phyloP scores from a whole-genome alignment of 1,284 basidiomycete species.

The Ustanciosporium gigantosporum region DNA sequence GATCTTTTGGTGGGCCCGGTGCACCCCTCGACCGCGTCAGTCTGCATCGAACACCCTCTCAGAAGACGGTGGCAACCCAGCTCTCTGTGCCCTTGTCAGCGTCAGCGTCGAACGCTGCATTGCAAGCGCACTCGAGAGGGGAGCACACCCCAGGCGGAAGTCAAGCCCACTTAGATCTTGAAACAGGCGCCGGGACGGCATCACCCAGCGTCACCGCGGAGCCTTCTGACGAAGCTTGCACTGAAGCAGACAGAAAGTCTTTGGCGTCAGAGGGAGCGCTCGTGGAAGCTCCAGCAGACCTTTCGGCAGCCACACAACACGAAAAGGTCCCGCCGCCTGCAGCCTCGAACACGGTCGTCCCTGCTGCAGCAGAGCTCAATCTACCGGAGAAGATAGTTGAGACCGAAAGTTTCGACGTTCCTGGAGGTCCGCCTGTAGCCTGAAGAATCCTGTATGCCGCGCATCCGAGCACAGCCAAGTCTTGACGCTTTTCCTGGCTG shows the following conservation, averaged over 20 bases:
- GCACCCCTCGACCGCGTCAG: constrained; percentile 29
- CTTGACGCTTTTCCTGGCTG: too few species aligned
- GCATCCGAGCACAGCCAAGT: too few species aligned
- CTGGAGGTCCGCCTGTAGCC: constrained; percentile 20
- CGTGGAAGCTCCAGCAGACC: constrained; percentile 17
- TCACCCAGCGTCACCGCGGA: constrained; percentile 4
- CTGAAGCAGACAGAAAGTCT: neutral
- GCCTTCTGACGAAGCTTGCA: neutral
- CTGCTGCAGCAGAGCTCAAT: neutral
- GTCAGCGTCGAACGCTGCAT: constrained; percentile 26
- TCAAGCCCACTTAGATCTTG: too few species aligned
- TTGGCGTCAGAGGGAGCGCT: too few species aligned
- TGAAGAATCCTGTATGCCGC: too few species aligned
- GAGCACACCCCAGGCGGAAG: constrained; percentile 20
- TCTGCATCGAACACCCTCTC: constrained; percentile 50
- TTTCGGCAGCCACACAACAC: constrained; percentile 25
- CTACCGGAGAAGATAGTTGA: neutral
- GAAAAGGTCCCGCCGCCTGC: constrained; percentile 7
- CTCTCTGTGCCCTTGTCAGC: constrained; percentile 46
- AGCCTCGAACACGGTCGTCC: neutral
- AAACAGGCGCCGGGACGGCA: neutral
- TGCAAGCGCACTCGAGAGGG: constrained; percentile 19
- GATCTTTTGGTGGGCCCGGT: constrained; percentile 10
- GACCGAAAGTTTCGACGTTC: constrained; percentile 4
- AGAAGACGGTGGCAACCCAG: constrained; percentile 52